A percentile compares a stretch with the other conserved stretches of the same genome.
Evolutionary conservation across 2,329 filamentous ascomycete species (phyloP).

Genomic region (Helotiales sp.): DNA sequence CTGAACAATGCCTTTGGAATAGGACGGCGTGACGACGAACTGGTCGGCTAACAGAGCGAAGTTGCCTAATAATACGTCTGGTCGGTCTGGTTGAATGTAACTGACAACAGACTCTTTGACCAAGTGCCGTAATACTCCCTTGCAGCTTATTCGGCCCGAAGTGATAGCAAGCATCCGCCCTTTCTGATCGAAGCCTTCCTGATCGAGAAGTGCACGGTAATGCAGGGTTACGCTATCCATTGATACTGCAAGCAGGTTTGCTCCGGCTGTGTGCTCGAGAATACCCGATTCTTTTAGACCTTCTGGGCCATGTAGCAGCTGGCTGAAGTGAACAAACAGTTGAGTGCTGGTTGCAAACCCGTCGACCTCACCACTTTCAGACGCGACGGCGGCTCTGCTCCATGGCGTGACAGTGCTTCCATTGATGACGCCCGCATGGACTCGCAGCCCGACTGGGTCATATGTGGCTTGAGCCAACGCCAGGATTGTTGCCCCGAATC

Average conservation of each 20-base stretch:
- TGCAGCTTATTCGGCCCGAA: background rate
- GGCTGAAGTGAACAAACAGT: background rate
- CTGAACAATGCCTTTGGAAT: background rate
- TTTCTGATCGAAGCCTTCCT: background rate
- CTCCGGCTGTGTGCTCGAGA: too few relatives aligned
- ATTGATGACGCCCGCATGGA: background rate
- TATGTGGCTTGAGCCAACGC: background rate
- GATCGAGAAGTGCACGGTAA: background rate
- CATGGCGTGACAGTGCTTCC: background rate
- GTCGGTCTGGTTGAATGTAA: background rate
- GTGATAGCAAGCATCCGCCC: background rate
- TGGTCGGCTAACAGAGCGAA: background rate
- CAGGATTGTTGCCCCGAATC: background rate
- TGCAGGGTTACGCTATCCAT: background rate
- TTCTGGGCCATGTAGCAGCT: background rate
- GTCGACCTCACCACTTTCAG: background rate
- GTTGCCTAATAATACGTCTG: background rate
- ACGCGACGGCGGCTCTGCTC: too few relatives aligned
- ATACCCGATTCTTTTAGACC: background rate
- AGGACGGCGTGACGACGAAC: background rate
- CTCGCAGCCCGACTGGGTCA: background rate
- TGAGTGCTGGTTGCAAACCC: too few relatives aligned
- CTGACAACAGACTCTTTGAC: background rate
- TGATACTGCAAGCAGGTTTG: background rate
- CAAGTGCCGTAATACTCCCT: background rate